Base-by-base conservation (phyloP, 805 yeast species). In the Suhomyces kilbournensis region DNA sequence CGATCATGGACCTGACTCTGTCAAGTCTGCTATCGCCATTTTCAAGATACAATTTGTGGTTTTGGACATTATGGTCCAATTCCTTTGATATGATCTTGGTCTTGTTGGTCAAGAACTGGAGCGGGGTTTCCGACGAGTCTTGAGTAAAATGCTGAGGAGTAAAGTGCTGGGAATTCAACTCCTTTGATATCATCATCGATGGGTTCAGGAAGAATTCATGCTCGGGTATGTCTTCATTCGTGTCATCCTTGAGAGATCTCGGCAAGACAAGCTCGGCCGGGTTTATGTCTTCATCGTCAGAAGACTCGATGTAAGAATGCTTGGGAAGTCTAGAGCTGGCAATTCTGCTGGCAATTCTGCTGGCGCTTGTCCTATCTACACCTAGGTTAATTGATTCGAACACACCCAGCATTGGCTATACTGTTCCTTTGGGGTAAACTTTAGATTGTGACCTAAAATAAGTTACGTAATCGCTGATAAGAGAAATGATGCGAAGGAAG, bases 1-100 rank as follows among this genome's bases (percentile, higher is more conserved):
- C 34, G 1, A 78, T 62, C 53, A 57, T 56, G 4, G 47, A 53
- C 52, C 82, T 55, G 1, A 64, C 58, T 12, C 60, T 55, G 17
- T 58, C 48, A 20, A 78, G 61, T 44, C 65, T 63, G 15, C 59
- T 63, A 55, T 71, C 70, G 1, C 81, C 81, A 3, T 58, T 52
- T 8, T 57, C 53, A 12, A 78, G 58, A 34, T 63, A 65, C 5
- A 30, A 30, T 19, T 56, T 42, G 47, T 76, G 79, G 12, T 53
- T 52, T 12, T 50, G 38, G 1, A 65, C 48, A 40, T 69, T 61
- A 8, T 58, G 56, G 14, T 55, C 52, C 22, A 71, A 52, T 26
- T 67, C 68, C 55, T 53, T 55, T 6, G 61, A 38, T 3, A 68
- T 49, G 15, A 60, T 44, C 3, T 59, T 53, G 54, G 70, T 71